Base-by-base conservation (phyloP, 2,329 filamentous ascomycete species). In the Orbilia quercus region DNA sequence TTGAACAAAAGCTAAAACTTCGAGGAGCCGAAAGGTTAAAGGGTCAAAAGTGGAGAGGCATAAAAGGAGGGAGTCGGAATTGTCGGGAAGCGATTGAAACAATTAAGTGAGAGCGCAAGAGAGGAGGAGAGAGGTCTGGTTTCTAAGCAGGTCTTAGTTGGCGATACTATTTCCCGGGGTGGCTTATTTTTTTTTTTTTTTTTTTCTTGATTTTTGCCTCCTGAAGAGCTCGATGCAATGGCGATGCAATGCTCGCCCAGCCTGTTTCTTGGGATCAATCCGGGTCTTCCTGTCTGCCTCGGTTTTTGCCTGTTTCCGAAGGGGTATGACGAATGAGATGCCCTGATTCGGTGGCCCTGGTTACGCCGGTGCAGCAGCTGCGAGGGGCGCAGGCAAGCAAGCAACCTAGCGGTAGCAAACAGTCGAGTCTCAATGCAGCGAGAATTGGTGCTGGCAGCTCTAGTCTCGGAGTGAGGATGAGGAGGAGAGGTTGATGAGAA, bases 311-410 rank as follows among this genome's bases (percentile, higher is more conserved):
- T 67, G 63, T 54, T 69, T 47, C 57, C 44, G 23, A 31, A 31
- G 22, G 18, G 58, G 48, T 54, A 69, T 69, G 64, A 69, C 64
- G 64, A 69, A 69, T 69, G 54, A 69, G 36, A 69, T 60, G 58
- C 54, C 64, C 55, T 69, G 64, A 59, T 60, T 60, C 54, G 54
- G 53, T 12, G 14, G 50, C 20, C 38, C 63, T n/a, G 28, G 28
- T 44, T 67, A 67, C 63, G 63, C 59, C 53, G 53, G 22, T 28
- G 23, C 51, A 67, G 53, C 45, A 48, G 25, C 47, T 58, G 63
- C 63, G 63, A 67, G 63, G 63, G 63, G 63, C 63, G 53, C 36
- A 31, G 16, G n/a, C 44, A 57, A 50, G 36, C 2, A 48, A 20
- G 25, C 16, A 5, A 44, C 34, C 53, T 5, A 38, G 50, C 9